These are phyloP conservation scores for Thinopyrum elongatum DNA, from an alignment of 176 grass and related monocot genomes.

Conservation along the genomic window DNA sequence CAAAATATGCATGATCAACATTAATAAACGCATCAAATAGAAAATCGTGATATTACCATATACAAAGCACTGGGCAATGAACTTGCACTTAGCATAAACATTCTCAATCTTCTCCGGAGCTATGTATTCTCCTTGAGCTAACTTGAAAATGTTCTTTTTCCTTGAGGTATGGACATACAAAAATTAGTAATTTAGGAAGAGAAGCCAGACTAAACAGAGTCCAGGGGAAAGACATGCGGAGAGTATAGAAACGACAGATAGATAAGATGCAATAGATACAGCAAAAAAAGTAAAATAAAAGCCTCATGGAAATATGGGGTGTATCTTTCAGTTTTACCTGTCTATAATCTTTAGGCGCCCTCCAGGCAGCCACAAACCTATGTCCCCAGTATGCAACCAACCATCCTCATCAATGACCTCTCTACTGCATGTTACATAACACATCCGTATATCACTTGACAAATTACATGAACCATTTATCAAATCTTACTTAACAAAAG, in stretches of 20 bases:
- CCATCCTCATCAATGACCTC: constrained; percentile 88
- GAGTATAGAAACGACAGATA: not conserved
- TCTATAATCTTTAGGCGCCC: constrained; percentile 95
- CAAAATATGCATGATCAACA: constrained; percentile 1
- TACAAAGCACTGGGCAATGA: constrained; percentile 90
- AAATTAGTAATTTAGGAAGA: constrained; percentile 22
- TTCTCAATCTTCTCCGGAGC: constrained; percentile 98
- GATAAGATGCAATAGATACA: not conserved
- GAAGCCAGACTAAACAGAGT: constrained; percentile 7
- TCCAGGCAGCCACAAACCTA: constrained; percentile 93
- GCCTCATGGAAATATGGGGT: not conserved
- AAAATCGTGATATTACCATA: constrained; percentile 58
- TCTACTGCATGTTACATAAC: constrained; percentile 47
- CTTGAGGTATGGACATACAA: constrained; percentile 37
- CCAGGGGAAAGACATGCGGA: not conserved
- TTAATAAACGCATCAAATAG: not conserved
- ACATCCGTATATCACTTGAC: constrained; percentile 5
- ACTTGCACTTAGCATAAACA: constrained; percentile 95
- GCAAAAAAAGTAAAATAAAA: not conserved
- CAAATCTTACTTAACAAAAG: not conserved
- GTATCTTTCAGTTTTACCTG: constrained; percentile 45
- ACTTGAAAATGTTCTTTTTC: constrained; percentile 99
- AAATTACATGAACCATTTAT: constrained; percentile 29
- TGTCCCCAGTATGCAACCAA: constrained; percentile 98
- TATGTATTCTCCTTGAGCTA: constrained; percentile 98